Evolutionary conservation across 768 basidiomycete genomes (phyloP), one percentile per base, ranked within the genome.

Genomic region (Termitomyces sp.): DNA sequence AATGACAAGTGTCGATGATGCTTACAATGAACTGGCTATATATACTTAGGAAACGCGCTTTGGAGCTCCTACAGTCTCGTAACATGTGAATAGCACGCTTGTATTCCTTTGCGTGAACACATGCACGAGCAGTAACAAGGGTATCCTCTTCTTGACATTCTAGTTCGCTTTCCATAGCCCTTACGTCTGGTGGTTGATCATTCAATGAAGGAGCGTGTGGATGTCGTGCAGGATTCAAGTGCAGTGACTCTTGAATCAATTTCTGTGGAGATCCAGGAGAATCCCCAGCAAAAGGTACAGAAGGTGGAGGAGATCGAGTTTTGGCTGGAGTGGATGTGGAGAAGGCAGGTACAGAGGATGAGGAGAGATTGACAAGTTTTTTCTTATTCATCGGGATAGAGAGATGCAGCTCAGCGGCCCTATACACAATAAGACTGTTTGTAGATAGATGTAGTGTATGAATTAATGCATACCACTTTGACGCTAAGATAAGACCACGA

Each of bases 11-110:
- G 53, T 46, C 49, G 29, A 25, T 16, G 33, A 18, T 22, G 78
- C 88, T 76, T 67, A 97, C 97, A 68, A 99, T 75, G 68, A 88
- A 98, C 58, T 81, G 82, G 61, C 89, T 81, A 67, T 99, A 98
- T 18, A 86, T 67, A 43, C 80, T 77, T 57, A 98, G 61, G 69
- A 97, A 99, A 23, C 74, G 77, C 7, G 87, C 86, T 66, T 89
- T 89, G 23, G 82, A 68, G 60, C 90, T 89, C 61, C 68, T 80
- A 63, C 89, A 91, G 7, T 76, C 73, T 49, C 74, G 75, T 46
- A 98, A 69, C 53, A 83, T 70, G 61, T 86, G 82, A 6, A 81
- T 78, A 7, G 86, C 90, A 55, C 94, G 80, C 44, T 83, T 74
- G 61, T 88, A 88, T 62, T 98, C 94, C 63, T 86, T 85, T 15